Conservation (phyloP, 2,329 filamentous ascomycete genomes). For the Ploettnerulaceae sp. region DNA sequence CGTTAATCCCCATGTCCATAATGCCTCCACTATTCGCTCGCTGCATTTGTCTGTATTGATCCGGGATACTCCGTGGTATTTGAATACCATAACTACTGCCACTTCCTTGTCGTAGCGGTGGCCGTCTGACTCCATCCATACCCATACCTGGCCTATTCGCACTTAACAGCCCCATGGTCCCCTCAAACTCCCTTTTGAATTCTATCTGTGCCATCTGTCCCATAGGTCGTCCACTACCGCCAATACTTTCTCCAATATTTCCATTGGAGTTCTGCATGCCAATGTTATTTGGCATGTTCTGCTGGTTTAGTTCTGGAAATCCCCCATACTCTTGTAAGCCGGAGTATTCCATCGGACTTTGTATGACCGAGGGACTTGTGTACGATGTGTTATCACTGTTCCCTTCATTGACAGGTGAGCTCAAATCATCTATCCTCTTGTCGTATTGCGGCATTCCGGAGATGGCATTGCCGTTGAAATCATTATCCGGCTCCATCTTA, state of each 20-base stretch:
- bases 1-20: conserved; percentile 9
- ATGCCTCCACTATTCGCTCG: conserved; percentile 20
- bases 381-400: conserved; percentile 22
- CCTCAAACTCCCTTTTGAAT: conserved; percentile 26
- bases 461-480: conserved; percentile 19
- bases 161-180: conserved; percentile 14
- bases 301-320: conserved; percentile 23
- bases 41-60: conserved; percentile 24
- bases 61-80: conserved; percentile 29
- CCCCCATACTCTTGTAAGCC: conserved; percentile 21
- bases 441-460: conserved; percentile 24
- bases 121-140: conserved; percentile 18
- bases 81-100: conserved; percentile 22
- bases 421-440: conserved; percentile 29
- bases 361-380: conserved; percentile 25
- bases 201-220: no score
- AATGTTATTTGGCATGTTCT: conserved; percentile 14
- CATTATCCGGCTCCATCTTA: conserved; percentile 29
- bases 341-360: conserved; percentile 27
- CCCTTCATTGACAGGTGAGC: conserved; percentile 22
- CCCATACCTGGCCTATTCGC: conserved; percentile 8
- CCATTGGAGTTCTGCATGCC: conserved; percentile 13
- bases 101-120: conserved; percentile 25
- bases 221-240: conserved; percentile 17
- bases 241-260: conserved; percentile 21